Conservation (phyloP, 805 yeast species). For the Wickerhamiella azyma region DNA sequence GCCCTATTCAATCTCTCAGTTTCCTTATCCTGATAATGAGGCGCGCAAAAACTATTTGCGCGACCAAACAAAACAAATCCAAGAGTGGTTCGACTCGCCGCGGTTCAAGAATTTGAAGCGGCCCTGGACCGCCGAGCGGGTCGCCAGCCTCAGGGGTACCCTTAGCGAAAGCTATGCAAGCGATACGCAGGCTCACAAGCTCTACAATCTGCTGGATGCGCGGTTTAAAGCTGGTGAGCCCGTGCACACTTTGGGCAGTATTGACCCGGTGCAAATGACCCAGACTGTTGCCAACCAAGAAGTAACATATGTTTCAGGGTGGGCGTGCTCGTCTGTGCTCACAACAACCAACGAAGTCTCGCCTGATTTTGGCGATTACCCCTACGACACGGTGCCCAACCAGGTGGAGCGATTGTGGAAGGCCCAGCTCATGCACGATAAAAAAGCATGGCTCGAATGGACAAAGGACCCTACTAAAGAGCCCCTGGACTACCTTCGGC, state of each 20-base stretch:
- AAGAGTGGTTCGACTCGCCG: constrained; percentile 38
- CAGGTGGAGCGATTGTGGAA: constrained; percentile 46
- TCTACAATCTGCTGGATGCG: constrained; percentile 33
- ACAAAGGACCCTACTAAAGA: constrained; percentile 19
- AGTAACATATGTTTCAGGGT: constrained; percentile 15
- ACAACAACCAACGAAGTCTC: constrained; percentile 51
- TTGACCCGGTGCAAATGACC: constrained; percentile 50
- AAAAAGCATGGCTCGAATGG: constrained; percentile 34
- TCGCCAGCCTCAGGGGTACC: constrained; percentile 41
- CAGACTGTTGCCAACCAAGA: constrained; percentile 38
- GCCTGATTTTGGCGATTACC: constrained; percentile 58
- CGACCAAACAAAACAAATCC: constrained; percentile 28
- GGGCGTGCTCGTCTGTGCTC: constrained; percentile 31
- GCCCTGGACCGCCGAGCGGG: constrained; percentile 39
- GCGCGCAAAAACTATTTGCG: constrained; percentile 24
- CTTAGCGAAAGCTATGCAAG: constrained; percentile 32
- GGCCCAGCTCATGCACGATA: constrained; percentile 46
- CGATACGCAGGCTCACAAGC: constrained; percentile 39
- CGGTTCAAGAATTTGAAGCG: constrained; percentile 37
- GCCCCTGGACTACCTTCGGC: constrained; percentile 40
- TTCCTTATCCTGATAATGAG: constrained; percentile 27
- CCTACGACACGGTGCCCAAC: constrained; percentile 56
- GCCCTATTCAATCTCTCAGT: constrained; percentile 11
- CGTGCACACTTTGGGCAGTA: constrained; percentile 44
- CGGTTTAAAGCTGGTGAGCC: constrained; percentile 33